Percentiles rank a stretch among this genome's conserved stretches.
These are phyloP conservation scores for Rhodocollybia butyracea DNA, from an alignment of 768 basidiomycete genomes.

Conservation along the genomic window DNA sequence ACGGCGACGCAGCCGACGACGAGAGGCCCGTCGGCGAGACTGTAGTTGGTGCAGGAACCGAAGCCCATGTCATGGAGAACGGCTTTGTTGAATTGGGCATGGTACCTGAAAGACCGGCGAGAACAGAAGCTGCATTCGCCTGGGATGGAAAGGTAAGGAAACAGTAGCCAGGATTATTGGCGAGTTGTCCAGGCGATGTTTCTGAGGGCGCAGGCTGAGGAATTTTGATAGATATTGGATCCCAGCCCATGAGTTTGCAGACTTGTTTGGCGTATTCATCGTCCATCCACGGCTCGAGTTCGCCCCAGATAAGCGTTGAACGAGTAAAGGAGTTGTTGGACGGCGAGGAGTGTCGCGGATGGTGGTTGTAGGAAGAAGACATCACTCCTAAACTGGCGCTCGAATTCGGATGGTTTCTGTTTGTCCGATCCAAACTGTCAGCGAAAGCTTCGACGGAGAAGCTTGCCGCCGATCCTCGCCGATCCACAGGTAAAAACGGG, in stretches of 20 bases:
- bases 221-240: conserved; percentile 69
- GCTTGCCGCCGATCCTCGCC: conserved; percentile 5
- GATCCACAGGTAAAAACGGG: neutral
- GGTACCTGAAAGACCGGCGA: conserved; percentile 59
- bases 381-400: neutral
- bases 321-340: conserved; percentile 26
- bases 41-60: conserved; percentile 32
- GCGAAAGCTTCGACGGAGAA: conserved; percentile 5
- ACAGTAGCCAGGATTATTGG: conserved; percentile 86
- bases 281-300: conserved; percentile 96
- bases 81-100: conserved; percentile 89
- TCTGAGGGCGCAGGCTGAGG: conserved; percentile 62
- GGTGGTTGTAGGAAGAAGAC: neutral
- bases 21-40: neutral
- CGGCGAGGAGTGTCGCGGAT: conserved; percentile 7
- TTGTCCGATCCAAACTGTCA: conserved; percentile 5
- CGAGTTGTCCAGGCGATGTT: conserved; percentile 53
- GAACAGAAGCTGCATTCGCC: conserved; percentile 64
- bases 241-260: conserved; percentile 85
- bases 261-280: conserved; percentile 92
- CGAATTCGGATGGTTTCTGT: conserved; percentile 5
- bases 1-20: conserved; percentile 13
- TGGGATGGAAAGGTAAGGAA: conserved; percentile 82
- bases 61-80: conserved; percentile 81
- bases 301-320: conserved; percentile 80